Conservation (phyloP, 768 basidiomycete species). For the Tylopilus rubrobrunneus region DNA sequence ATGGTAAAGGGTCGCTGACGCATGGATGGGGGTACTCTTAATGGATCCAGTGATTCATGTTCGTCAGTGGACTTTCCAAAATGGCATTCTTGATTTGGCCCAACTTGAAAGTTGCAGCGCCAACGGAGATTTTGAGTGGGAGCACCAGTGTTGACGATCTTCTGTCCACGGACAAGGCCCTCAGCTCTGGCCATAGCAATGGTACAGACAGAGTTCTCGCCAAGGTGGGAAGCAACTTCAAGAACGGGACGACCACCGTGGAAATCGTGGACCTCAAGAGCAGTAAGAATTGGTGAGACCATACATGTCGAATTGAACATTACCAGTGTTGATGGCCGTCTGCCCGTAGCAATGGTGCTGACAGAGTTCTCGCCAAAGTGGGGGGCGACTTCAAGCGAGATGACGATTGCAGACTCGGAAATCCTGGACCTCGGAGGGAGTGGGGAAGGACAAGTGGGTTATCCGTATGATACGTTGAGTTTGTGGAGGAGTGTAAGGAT, state of each 20-base stretch:
- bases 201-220: slow-evolving; percentile 98
- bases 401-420: too few relatives aligned
- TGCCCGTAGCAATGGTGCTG: too few relatives aligned
- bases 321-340: too few relatives aligned
- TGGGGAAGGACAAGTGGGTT: too few relatives aligned
- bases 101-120: slow-evolving; percentile 84
- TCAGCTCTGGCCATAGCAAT: slow-evolving; percentile 99
- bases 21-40: slow-evolving; percentile 95
- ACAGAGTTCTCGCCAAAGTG: too few relatives aligned
- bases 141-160: slow-evolving; percentile 92
- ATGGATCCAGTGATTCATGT: slow-evolving; percentile 98
- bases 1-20: slow-evolving; percentile 94
- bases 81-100: slow-evolving; percentile 99
- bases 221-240: slow-evolving; percentile 97
- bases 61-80: slow-evolving; percentile 99
- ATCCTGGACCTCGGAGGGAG: too few relatives aligned
- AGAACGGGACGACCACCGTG: slow-evolving; percentile 95
- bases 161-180: slow-evolving; percentile 98
- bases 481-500: too few relatives aligned
- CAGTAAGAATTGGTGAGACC: slow-evolving; percentile 81
- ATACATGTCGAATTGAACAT: too few relatives aligned
- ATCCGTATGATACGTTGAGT: too few relatives aligned
- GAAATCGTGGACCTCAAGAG: slow-evolving; percentile 96
- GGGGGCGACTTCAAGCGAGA: too few relatives aligned
- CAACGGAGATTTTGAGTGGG: slow-evolving; percentile 98